Evolutionary conservation across 1,284 basidiomycete species (phyloP), one percentile per base, ranked within the genome.

Genomic region (Amylostereum areolatum): DNA sequence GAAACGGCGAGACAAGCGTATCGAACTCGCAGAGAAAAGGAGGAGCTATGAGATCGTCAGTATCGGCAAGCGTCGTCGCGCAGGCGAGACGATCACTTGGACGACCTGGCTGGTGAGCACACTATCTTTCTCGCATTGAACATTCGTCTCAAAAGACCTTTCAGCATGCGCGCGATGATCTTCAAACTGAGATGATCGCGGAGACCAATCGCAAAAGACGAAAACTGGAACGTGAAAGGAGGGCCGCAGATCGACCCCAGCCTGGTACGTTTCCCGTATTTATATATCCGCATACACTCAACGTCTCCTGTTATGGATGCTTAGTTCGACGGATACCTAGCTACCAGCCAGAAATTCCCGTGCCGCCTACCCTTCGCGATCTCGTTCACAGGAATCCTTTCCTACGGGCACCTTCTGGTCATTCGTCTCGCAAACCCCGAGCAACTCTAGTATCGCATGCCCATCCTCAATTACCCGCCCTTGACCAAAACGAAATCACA

Each of bases 181-280:
- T 93, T n/a, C 85, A 92, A 56, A 83, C 78, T 0, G 80, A 84
- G 12, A 86, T 92, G 84, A 83, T 92, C 47, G 80, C 90, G 0
- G 90, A 93, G 56, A 80, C 83, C 11, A 91, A 88, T 57, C 73
- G 89, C 52, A 92, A 93, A 64, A 75, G 88, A 46, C 73, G 92
- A 36, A 77, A 78, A 47, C 65, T 95, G 29, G 92, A 95, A 62
- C 75, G 92, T 50, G 92, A 94, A 51, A 78, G 89, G 55, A 75
- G 90, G 48, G 72, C 76, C 1, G 56, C 82, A 2, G 91, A 93
- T 57, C 73, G 83, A n/a, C 86, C 88, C 12, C 78, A 78, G 33
- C 84, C 85, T 47, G 68, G 87, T 88, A 57, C 46, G 64, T 61
- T 40, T 33, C 29, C 46, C 32, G 25, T 0, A 31, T n/a, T 12